These are phyloP conservation scores for Coniferiporia sulphurascens DNA, from an alignment of 1,284 basidiomycete genomes.

Conservation along the genomic window DNA sequence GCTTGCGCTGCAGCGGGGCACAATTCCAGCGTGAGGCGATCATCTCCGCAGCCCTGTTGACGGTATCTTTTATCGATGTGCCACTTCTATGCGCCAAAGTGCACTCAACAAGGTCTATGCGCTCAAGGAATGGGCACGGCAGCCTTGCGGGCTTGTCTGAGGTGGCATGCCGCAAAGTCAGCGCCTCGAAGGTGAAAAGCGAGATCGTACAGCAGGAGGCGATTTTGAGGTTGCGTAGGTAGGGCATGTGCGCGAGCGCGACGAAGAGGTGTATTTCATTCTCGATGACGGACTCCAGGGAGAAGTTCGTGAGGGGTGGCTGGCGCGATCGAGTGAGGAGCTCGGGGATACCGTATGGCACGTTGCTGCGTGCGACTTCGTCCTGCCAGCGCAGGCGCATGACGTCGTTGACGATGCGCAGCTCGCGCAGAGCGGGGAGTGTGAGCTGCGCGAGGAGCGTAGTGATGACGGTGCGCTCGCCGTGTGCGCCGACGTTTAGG, in stretches of 20 bases:
- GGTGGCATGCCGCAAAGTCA: background rate
- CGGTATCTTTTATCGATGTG: too few species aligned
- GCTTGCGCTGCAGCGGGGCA: background rate
- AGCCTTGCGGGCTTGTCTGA: background rate
- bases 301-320: background rate
- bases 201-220: background rate
- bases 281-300: background rate
- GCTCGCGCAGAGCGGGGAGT: background rate
- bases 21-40: background rate
- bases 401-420: background rate
- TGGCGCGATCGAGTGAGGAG: background rate
- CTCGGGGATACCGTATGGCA: background rate
- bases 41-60: background rate
- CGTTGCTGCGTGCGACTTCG: background rate
- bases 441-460: background rate
- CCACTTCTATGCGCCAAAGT: too few species aligned
- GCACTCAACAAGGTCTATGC: background rate
- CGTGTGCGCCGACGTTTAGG: conserved; percentile 9
- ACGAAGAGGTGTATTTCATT: background rate
- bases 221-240: background rate
- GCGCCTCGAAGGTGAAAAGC: background rate
- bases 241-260: background rate
- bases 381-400: background rate
- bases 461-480: background rate
- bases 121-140: background rate